Evolutionary conservation across 768 basidiomycete species (phyloP), one percentile per base, ranked within the genome.

Genomic region (Trametes cinnabarina): DNA sequence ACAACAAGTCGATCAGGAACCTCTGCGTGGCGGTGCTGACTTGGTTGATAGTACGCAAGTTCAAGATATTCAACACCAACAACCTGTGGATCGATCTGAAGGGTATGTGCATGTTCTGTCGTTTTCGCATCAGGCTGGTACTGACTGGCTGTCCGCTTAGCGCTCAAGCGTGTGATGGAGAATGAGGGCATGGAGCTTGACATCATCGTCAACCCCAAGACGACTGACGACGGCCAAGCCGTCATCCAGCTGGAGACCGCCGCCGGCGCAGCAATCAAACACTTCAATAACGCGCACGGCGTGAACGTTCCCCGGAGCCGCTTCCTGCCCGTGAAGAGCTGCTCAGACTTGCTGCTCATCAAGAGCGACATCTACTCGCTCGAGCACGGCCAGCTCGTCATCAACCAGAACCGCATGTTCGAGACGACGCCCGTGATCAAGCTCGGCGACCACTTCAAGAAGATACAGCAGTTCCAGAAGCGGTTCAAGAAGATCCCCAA

Each of bases 401-500:
- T 97, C 79, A 92, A 89, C 69, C 83, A 84, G 60, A 78, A 82
- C 37, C 77, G 92, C 64, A 88, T 92, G 86, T 94, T 94, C 68
- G 84, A 82, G 67, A 89, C 84, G 19, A 87, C 92, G 25, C 96
- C 94, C n/a, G 93, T 96, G 47, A 91, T 98, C 81, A 97, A 97
- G 78, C 83, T 97, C 47, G 94, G 94, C 43, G 92, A 94, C 72
- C 90, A 91, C 71, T 97, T 98, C 85, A 97, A 95, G 82, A 95
- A 92, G 87, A 89, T 92, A 58, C 83, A 84, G 65, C 82, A 92
- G 71, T 96, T 96, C 81, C 90, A 94, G 77, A 91, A 92, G 73
- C 86, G 94, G 47, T 96, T 98, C 85, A 91, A 92, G 81, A 90
- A 88, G 73, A 94, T 96, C 66, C 94, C 94, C 28, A 84, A 84